Evolutionary conservation across 1,139 yeast genomes (phyloP).

Genomic region (Yamadazyma kanchanaburiensis): DNA sequence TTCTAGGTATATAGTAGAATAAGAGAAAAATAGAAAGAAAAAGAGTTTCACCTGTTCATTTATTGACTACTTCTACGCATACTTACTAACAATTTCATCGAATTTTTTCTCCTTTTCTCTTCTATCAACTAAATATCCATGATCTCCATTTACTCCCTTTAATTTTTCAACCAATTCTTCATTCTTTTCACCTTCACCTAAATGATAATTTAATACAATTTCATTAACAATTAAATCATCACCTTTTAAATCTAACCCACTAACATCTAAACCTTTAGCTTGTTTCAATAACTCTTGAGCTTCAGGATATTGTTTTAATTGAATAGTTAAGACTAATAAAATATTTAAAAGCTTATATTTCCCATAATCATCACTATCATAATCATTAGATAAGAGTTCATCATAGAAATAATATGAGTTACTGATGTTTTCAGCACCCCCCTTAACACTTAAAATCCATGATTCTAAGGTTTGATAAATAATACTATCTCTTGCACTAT

Average conservation of each 20-base stretch:
- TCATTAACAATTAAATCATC: slow-evolving; percentile 59
- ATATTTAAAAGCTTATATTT: slow-evolving; percentile 34
- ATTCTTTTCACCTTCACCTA: slow-evolving; percentile 42
- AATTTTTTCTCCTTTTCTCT: slow-evolving; percentile 52
- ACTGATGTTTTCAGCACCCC: slow-evolving; percentile 56
- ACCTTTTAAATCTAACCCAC: slow-evolving; percentile 15
- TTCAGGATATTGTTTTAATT: slow-evolving; percentile 45
- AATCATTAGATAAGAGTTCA: slow-evolving; percentile 55
- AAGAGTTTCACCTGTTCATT: too few relatives aligned
- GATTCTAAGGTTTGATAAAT: slow-evolving; percentile 68
- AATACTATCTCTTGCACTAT: slow-evolving; percentile 58
- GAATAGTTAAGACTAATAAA: slow-evolving; percentile 41
- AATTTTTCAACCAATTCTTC: slow-evolving; percentile 40
- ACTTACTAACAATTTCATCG: slow-evolving; percentile 56
- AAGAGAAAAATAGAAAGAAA: too few relatives aligned
- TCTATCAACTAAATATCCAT: slow-evolving; percentile 49
- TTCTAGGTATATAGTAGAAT: too few relatives aligned
- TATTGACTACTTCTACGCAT: too few relatives aligned
- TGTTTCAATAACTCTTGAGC: slow-evolving; percentile 46
- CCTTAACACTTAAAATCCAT: slow-evolving; percentile 55
- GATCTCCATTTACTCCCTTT: slow-evolving; percentile 41
- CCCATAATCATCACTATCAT: slow-evolving; percentile 39
- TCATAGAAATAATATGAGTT: slow-evolving; percentile 71
- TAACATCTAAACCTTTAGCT: slow-evolving; percentile 32
- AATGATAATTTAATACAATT: slow-evolving; percentile 50